Evolutionary conservation across 73 alveolate genomes (phyloP).

Genomic region (Tetrahymena elliotti): DNA sequence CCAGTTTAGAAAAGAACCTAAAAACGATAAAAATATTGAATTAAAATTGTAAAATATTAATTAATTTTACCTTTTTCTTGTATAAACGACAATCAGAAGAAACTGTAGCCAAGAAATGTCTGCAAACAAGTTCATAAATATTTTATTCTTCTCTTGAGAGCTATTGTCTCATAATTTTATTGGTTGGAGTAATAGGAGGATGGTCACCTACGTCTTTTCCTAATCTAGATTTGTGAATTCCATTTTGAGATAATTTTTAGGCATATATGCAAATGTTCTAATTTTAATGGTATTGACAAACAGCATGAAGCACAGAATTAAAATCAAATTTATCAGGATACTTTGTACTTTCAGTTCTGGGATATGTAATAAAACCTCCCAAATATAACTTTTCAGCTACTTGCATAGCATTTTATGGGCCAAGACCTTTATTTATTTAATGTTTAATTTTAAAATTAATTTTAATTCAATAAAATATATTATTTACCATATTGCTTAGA

Average conservation of each 20-base stretch:
- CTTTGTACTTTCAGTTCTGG: slow-evolving; percentile 99
- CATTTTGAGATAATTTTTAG: background rate
- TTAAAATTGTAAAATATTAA: too few relatives aligned
- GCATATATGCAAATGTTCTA: background rate
- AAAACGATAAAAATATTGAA: background rate
- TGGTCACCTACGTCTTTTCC: slow-evolving; percentile 99
- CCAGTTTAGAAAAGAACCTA: background rate
- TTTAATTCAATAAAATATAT: background rate
- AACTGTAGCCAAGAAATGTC: slow-evolving; percentile 95
- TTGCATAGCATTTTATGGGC: slow-evolving; percentile 95
- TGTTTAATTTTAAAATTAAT: background rate
- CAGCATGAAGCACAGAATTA: slow-evolving; percentile 58
- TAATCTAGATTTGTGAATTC: slow-evolving; percentile 55
- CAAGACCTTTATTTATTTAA: slow-evolving; percentile 52
- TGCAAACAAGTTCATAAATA: slow-evolving; percentile 65
- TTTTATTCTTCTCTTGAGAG: slow-evolving; percentile 53
- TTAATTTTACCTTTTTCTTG: background rate
- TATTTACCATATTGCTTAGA: slow-evolving; percentile 45
- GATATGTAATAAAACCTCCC: slow-evolving; percentile 97
- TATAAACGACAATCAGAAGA: slow-evolving; percentile 71
- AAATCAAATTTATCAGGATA: slow-evolving; percentile 86
- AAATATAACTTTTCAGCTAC: slow-evolving; percentile 98
- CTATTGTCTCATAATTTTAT: slow-evolving; percentile 69
- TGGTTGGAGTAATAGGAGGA: slow-evolving; percentile 99
- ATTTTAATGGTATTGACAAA: slow-evolving; percentile 14